Evolutionary conservation across 257 asterid genomes (phyloP), one percentile per base, ranked within the genome.

Genomic region (Solanum megistacrolobum): DNA sequence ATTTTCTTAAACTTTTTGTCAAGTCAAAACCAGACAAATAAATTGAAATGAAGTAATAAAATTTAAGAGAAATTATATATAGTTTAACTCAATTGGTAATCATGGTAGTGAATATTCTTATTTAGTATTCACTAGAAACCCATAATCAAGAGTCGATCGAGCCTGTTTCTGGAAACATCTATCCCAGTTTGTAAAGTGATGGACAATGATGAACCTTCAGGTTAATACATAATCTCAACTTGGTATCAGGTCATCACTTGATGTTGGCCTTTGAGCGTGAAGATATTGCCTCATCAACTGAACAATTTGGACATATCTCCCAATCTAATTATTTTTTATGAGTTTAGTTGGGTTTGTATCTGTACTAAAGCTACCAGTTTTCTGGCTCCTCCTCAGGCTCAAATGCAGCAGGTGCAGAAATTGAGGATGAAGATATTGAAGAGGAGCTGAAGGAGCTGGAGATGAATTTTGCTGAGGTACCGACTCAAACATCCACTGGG

Each of bases 371-470:
- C 39, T 46, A 31, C 66, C 29, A 41, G 38, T 78, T 87, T 76
- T 66, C 20, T 87, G 74, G 76, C 46, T 32, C 79, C 89, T 89
- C 65, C 41, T 87, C 91, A 94, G 98, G 89, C 83, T 78, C 92
- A 87, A 86, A 87, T 73, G 74, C 92, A 31, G 90, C 90, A 65
- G 73, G 62, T 88, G 89, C 89, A 71, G 93, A 87, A 69, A 87
- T 89, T 66, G 92, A 91, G 65, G 99, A 95, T 78, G 97, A 93
- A 88, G 98, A 93, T 86, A 55, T 95, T 35, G 98, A 94, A 92
- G 94, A 91, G 83, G 99, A 96, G 91, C 91, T 95, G 46, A 89
- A 86, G 76, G 69, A 90, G 83, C 93, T 95, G 89, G 94, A 93
- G 93, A 87, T 87, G 84, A 95, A 93, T 79, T 85, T 94, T 34